These are phyloP conservation scores for Garcia nutans DNA, from an alignment of 345 rosid species.

Conservation along the genomic window DNA sequence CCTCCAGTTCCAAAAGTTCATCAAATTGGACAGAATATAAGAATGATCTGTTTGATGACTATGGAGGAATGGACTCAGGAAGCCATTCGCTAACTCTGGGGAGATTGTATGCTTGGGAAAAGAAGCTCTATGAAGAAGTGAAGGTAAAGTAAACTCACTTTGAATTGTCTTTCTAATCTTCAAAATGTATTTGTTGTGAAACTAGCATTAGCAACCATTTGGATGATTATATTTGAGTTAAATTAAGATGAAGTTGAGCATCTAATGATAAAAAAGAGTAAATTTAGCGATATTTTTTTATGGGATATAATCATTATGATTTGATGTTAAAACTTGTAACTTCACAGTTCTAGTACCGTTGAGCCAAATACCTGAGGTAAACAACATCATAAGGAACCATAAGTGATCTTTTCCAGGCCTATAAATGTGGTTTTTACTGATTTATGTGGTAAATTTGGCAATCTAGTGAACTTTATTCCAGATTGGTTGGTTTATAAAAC, in stretches of 20 bases:
- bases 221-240: background rate
- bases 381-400: background rate
- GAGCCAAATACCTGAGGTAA: background rate
- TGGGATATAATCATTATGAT: too few species aligned
- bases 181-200: background rate
- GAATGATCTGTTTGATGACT: conserved; percentile 62
- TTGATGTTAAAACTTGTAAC: too few species aligned
- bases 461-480: background rate
- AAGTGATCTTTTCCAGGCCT: background rate
- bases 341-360: too few species aligned
- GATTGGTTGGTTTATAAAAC: too few species aligned
- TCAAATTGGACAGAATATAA: conserved; percentile 52
- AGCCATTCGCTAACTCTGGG: conserved; percentile 67
- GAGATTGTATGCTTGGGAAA: conserved; percentile 72
- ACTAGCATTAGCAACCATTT: background rate
- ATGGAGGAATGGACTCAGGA: conserved; percentile 71
- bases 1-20: conserved; percentile 51
- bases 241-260: conserved; percentile 4
- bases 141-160: conserved; percentile 38
- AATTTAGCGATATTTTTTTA: too few species aligned
- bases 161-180: background rate
- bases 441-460: background rate
- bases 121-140: conserved; percentile 71
- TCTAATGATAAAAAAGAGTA: background rate
- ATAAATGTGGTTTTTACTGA: background rate